phyloP scores from a whole-genome alignment of 257 asterid genomes.

The Oldenlandia corymbosa region DNA sequence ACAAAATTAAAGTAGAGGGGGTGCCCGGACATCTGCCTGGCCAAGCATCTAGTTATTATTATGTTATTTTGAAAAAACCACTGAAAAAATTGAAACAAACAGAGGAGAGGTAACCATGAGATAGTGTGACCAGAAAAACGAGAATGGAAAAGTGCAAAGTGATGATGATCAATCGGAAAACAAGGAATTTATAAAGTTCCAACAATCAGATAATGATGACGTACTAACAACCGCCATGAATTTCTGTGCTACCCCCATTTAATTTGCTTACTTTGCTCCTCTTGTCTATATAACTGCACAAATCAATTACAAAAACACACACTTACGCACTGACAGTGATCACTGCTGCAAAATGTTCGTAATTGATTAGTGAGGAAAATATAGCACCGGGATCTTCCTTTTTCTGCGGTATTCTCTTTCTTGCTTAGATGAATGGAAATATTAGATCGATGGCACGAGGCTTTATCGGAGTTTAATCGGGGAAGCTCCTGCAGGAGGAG shows the following conservation, averaged over 20 bases:
- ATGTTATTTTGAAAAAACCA: too few relatives aligned
- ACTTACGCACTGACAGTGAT: constrained; percentile 8
- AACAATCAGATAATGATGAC: background rate
- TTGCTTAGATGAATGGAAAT: constrained; percentile 7
- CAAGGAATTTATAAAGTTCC: background rate
- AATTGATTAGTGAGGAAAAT: background rate
- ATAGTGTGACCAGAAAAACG: too few relatives aligned
- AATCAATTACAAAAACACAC: constrained; percentile 2
- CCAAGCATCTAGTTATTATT: too few relatives aligned
- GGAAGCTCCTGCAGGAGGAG: constrained; percentile 9
- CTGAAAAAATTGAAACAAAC: too few relatives aligned
- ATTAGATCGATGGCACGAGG: background rate
- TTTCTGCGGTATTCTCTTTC: background rate
- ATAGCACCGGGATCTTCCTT: too few relatives aligned
- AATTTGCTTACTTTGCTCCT: background rate
- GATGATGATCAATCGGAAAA: too few relatives aligned
- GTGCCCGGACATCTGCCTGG: too few relatives aligned
- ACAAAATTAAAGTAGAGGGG: too few relatives aligned
- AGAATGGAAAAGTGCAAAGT: too few relatives aligned
- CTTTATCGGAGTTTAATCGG: constrained; percentile 4
- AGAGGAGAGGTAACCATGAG: too few relatives aligned
- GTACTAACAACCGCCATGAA: background rate
- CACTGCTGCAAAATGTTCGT: background rate
- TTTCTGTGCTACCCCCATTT: background rate
- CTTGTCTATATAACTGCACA: background rate